These are phyloP conservation scores for Suillus hirtellus DNA, from an alignment of 768 basidiomycete genomes.

Conservation along the genomic window DNA sequence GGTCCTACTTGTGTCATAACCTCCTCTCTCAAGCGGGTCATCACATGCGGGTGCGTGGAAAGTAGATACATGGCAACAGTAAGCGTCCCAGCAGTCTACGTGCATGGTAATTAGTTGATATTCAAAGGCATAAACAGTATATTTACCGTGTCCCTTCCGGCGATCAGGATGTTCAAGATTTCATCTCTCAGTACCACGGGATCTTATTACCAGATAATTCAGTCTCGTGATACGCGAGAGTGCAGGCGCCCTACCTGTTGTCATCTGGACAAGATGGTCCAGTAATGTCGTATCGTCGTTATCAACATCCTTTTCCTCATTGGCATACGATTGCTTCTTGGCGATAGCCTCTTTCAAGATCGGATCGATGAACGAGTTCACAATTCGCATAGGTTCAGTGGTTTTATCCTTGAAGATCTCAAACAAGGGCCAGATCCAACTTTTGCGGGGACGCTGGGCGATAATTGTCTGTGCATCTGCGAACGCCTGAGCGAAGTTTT, in stretches of 20 bases:
- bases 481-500: constrained; percentile 52
- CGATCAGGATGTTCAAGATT: constrained; percentile 37
- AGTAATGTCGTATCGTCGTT: constrained; percentile 50
- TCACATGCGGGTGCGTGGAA: constrained; percentile 49
- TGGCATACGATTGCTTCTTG: constrained; percentile 33
- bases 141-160: constrained; percentile 23
- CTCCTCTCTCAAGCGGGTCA: constrained; percentile 52
- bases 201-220: constrained; percentile 19
- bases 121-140: not conserved
- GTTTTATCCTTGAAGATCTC: constrained; percentile 52
- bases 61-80: constrained; percentile 45
- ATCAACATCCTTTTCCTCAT: constrained; percentile 22
- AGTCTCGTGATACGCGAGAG: constrained; percentile 30
- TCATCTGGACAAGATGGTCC: constrained; percentile 55
- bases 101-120: constrained; percentile 34
- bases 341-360: constrained; percentile 44
- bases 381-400: constrained; percentile 49
- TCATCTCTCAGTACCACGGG: constrained; percentile 32
- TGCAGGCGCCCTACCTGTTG: constrained; percentile 37
- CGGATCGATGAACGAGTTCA: constrained; percentile 54
- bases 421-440: constrained; percentile 53
- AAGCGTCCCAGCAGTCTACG: constrained; percentile 39
- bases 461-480: constrained; percentile 46
- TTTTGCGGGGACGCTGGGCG: constrained; percentile 42
- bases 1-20: constrained; percentile 53